Base-by-base conservation (phyloP, 495 filamentous ascomycete genomes). In the Trichoderma virens region DNA sequence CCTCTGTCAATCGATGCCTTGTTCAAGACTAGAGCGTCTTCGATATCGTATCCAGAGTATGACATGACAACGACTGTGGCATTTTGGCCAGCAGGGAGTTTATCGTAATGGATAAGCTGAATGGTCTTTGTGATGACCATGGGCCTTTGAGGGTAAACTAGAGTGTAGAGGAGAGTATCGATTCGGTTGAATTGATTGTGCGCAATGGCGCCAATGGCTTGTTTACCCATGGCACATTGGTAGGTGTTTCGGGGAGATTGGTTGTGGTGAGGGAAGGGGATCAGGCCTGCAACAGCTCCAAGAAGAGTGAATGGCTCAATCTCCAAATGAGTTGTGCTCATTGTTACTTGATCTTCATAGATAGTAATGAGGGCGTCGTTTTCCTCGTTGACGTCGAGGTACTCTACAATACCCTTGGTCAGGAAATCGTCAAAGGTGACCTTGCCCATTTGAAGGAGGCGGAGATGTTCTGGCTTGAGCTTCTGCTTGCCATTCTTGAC, bases 201-300 rank as follows among this genome's bases (percentile, higher is more conserved):
- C 14, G 93, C 93, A 72, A 98, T 97, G 23, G 93, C 91, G 60
- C 94, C 94, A 73, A 99, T 97, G 20, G 94, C 94, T 89, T 99
- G 94, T 77, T 99, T 99, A 81, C 94, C 94, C 94, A 99, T 99
- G 75, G 94, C 94, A 74, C 95, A 97, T 78, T 98, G 94, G 71
- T 99, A 99, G 8, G 94, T 99, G 73, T 99, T 99, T 78, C 94
- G 87, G 9, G 94, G 94, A 4, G 94, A 99, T 75, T 99, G 94
- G 74, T 99, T 99, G 80, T 99, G 94, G 76, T 99, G 95, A 13
- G 94, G 94, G 71, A 97, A 99, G 4, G 94, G 94, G 69, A 99
- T 98, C 25, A 99, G 80, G 43, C 94, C 93, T 41, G 94, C 94
- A 38, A 98, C 95, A 30, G 94, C 95, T n/a, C 94, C 94, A 34